Conservation (phyloP, 139 green algal species). For the Chlorella sp. region DNA sequence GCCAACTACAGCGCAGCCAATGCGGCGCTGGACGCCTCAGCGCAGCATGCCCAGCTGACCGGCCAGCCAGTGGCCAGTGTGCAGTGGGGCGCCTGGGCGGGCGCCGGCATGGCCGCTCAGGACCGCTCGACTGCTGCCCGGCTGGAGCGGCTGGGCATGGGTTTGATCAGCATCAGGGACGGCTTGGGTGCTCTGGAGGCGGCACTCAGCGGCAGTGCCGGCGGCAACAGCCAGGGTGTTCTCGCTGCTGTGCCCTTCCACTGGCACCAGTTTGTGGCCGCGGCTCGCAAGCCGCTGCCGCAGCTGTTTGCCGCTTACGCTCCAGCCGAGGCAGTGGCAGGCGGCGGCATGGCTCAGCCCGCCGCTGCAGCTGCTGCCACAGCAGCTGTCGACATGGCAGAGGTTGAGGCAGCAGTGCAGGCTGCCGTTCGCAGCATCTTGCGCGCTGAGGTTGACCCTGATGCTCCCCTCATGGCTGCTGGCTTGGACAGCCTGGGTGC, state of each 20-base stretch:
- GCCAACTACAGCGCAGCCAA: slow-evolving; percentile 85
- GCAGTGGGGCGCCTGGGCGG: slow-evolving; percentile 92
- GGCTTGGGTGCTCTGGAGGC: not conserved
- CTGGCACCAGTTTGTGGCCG: slow-evolving; percentile 46
- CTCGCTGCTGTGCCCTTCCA: slow-evolving; percentile 47
- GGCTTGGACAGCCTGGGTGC: slow-evolving; percentile 69
- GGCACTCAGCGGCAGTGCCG: slow-evolving; percentile 2
- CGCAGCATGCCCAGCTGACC: slow-evolving; percentile 9
- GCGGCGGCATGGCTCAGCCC: not conserved
- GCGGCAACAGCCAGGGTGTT: slow-evolving; percentile 25
- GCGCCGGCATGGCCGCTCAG: slow-evolving; percentile 81
- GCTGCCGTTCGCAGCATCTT: slow-evolving; percentile 34
- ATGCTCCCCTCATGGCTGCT: slow-evolving; percentile 51
- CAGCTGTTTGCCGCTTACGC: slow-evolving; percentile 33
- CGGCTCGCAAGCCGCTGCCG: slow-evolving; percentile 26
- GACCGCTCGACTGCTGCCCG: slow-evolving; percentile 54
- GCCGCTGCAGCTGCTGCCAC: not conserved
- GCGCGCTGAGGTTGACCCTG: slow-evolving; percentile 11
- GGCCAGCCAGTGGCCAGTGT: slow-evolving; percentile 35
- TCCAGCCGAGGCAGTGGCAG: not conserved
- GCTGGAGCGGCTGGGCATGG: slow-evolving; percentile 77
- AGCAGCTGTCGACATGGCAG: slow-evolving; percentile 7
- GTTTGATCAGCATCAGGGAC: not conserved
- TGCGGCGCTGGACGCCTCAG: slow-evolving; percentile 63
- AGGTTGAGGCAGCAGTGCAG: slow-evolving; percentile 17